Evolutionary conservation across 192 early-diverging fungal genomes (phyloP), one percentile per base, ranked within the genome.

Genomic region (Lobosporangium transversale): DNA sequence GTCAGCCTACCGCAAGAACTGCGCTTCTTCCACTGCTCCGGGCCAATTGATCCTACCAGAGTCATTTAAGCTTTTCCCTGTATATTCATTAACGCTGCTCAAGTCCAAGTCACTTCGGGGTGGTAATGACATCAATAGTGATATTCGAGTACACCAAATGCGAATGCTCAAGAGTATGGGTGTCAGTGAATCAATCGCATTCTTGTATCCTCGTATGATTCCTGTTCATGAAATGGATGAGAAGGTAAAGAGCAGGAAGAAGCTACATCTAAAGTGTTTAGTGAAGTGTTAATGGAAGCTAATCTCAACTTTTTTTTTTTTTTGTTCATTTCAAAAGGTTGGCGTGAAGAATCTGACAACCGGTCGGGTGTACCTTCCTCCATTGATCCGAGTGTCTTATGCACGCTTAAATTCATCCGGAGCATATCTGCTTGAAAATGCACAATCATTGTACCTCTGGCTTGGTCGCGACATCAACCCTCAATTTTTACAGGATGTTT

Each of bases 1-100:
- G 53, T 84, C 93, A 7, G 82, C 95, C 3, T 99, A 99, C 66
- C 91, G 97, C 52, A 94, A 91, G 68, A 88, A 97, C 68, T 96
- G 93, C 70, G 96, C 96, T 8, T 85, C 91, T 2, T 88, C 90
- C 21, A 95, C 93, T 24, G 86, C 94, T 12, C 91, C 97, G 3
- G 96, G 94, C 29, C 97, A 92, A 65, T 84, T 99, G 20, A 98
- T 99, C 60, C 80, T 99, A 49, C 97, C 97, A 24, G 97, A 99
- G 76, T 89, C 95, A 0, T 96, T 92, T 83, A 99, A 99, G 79
- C 83, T 97, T 42, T 89, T 92, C 45, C 97, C 97, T 15, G 83
- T 98, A 27, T 97, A 93, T 78, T 85, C 88, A 1, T 84, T 97
- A 43, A 78, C 92, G 26, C 70, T 99, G 64, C 84, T 96, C 21